Conservation (phyloP, 805 yeast genomes). For the Torulaspora maleeae region DNA sequence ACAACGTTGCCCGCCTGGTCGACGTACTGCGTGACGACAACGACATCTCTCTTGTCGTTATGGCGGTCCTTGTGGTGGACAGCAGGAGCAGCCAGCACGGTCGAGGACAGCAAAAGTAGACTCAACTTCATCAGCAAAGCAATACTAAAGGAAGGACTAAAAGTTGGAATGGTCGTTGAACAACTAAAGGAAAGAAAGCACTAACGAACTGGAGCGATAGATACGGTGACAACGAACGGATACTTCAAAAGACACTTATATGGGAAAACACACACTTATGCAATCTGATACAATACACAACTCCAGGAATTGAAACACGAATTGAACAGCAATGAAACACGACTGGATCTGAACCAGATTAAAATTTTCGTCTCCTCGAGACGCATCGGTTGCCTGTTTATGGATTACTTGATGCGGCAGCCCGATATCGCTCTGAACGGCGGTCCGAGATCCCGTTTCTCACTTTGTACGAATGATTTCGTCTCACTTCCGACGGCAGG, state of each 20-base stretch:
- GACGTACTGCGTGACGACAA: constrained; percentile 34
- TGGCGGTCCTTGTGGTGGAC: constrained; percentile 24
- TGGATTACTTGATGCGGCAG: background rate
- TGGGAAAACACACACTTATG: background rate
- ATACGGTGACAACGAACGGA: background rate
- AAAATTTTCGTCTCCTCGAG: background rate
- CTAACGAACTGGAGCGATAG: background rate
- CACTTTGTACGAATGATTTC: no score
- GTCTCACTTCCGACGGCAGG: no score
- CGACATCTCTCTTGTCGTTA: constrained; percentile 31
- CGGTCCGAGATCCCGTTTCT: no score
- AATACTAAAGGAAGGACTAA: constrained; percentile 13
- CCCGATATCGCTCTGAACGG: background rate
- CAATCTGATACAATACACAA: background rate
- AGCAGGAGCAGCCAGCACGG: constrained; percentile 32
- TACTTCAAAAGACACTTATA: background rate
- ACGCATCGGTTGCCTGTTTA: constrained; percentile 3
- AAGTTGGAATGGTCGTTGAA: constrained; percentile 4
- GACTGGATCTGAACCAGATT: no score
- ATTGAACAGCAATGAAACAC: background rate
- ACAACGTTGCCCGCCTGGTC: constrained; percentile 28
- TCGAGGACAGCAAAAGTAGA: constrained; percentile 22
- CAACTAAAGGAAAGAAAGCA: constrained; percentile 10
- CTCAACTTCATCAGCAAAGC: constrained; percentile 20
- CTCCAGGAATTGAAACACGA: background rate